These are phyloP conservation scores for Colletotrichum karsti DNA, from an alignment of 2,329 filamentous ascomycete species.

Conservation along the genomic window DNA sequence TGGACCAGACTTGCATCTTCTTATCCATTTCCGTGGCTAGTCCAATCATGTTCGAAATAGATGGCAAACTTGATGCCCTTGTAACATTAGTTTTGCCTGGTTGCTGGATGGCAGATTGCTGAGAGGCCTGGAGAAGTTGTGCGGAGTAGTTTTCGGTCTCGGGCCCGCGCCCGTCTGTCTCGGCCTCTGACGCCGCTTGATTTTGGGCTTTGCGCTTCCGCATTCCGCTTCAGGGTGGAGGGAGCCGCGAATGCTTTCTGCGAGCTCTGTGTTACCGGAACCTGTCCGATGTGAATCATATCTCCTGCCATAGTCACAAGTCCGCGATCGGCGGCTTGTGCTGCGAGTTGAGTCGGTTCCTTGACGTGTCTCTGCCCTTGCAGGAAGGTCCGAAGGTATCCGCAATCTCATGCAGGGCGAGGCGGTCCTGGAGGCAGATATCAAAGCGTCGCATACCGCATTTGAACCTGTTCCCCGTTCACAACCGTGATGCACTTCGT, in stretches of 20 bases:
- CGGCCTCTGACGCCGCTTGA: background rate
- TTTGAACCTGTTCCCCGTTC: too few relatives aligned
- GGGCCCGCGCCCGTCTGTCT: constrained; percentile 6
- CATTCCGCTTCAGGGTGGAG: background rate
- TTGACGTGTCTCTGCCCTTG: background rate
- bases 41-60: background rate
- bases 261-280: background rate
- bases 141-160: constrained; percentile 3
- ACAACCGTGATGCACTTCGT: too few relatives aligned
- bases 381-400: background rate
- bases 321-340: background rate
- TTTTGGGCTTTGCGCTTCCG: background rate
- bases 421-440: background rate
- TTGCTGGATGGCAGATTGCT: constrained; percentile 1
- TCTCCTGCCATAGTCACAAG: background rate
- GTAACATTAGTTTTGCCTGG: background rate
- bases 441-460: too few relatives aligned
- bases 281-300: background rate
- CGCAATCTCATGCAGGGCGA: background rate
- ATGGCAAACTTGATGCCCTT: background rate
- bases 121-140: background rate
- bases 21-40: background rate
- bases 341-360: background rate
- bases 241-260: too few relatives aligned
- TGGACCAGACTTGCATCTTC: background rate